Conservation (phyloP, 139 green algal species). For the Closterium sp. region DNA sequence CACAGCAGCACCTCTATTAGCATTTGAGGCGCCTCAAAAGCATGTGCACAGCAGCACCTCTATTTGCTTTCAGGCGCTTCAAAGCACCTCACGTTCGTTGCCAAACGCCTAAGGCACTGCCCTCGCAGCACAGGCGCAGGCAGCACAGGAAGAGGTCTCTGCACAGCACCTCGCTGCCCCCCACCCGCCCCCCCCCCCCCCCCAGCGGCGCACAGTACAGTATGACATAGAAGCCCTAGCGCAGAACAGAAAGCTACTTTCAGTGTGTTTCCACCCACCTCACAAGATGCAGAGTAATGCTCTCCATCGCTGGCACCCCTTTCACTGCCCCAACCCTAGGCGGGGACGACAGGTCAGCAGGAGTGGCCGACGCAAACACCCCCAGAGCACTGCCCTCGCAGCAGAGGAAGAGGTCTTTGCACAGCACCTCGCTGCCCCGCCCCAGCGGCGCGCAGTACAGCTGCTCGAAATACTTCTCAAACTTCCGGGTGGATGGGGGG, state of each 20-base stretch:
- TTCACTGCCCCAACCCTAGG: conserved; percentile 11
- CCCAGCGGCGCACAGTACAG: no score
- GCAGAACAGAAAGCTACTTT: no score
- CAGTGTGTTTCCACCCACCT: conserved; percentile 35
- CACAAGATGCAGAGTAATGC: conserved; percentile 52
- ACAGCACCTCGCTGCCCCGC: neutral
- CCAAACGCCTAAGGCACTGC: no score
- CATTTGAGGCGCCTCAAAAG: no score
- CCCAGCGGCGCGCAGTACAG: conserved; percentile 6
- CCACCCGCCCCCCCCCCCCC: no score
- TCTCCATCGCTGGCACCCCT: conserved; percentile 43
- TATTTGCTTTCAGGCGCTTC: no score
- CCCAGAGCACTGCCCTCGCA: neutral
- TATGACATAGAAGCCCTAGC: no score
- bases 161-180: no score
- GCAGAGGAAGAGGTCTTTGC: neutral
- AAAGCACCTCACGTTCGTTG: no score
- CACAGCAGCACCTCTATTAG: no score
- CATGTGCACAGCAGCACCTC: no score
- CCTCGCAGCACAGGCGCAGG: no score
- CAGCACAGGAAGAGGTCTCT: neutral
- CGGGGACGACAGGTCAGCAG: conserved; percentile 1
- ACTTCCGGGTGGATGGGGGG: conserved; percentile 13
- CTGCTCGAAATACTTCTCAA: conserved; percentile 42
- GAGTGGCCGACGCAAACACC: conserved; percentile 40